Evolutionary conservation across 495 filamentous ascomycete species (phyloP), one percentile per base, ranked within the genome.

Genomic region (Bacidia rubella): DNA sequence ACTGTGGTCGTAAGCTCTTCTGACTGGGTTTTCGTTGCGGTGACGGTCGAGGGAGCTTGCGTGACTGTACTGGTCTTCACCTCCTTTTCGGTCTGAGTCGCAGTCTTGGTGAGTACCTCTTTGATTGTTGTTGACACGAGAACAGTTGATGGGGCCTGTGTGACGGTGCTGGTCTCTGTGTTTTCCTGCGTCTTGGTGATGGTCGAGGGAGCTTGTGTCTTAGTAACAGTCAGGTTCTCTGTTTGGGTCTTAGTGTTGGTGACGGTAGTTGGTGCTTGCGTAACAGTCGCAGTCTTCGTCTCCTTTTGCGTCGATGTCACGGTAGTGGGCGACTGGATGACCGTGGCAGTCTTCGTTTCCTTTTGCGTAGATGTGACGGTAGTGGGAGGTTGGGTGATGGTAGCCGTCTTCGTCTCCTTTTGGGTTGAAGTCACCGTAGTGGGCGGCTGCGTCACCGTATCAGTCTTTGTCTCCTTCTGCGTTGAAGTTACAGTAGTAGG

Each of bases 401-500:
- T 44, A 44, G 41, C 41, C 20, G 41, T 44, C 41, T 44, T 44
- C 19, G 41, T 44, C 17, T 44, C 41, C 17, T 44, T 44, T 20
- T 44, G 9, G 7, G 17, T 44, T 9, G 41, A 9, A 44, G 41
- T 44, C 7, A 44, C 19, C 9, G 41, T 44, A 9, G 41, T 22
- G 5, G 41, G 41, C 9, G 41, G 7, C 19, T 44, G 41, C 5
- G 41, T 44, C 7, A 44, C 41, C 9, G 41, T 44, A 5, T 17
- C 5, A 9, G 41, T 44, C 41, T 44, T 17, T 22, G 12, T 9
- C 17, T 44, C 7, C 9, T 7, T 44, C 12, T 22, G 7, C 15
- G 41, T 44, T 7, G 19, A 5, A 44, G 41, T 44, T 7, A 44
- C 20, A 44, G 41, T 44, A 22, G 20, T 20, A 9, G 41, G 41